These are phyloP conservation scores for Populus nigra DNA, from an alignment of 345 rosid species.

Conservation along the genomic window DNA sequence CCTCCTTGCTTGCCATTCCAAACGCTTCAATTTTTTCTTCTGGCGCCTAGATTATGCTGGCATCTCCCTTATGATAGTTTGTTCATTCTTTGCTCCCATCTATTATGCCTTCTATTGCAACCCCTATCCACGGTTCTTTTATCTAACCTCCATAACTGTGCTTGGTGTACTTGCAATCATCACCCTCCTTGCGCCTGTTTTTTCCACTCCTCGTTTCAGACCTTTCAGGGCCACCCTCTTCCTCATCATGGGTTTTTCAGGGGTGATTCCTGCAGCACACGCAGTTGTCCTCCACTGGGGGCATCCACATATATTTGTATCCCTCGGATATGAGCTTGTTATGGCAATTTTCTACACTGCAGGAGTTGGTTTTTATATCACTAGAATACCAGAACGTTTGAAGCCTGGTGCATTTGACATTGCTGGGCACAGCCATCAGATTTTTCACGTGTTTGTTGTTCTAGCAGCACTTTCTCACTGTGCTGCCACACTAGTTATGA, in stretches of 20 bases:
- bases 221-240: slow-evolving; percentile 71
- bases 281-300: slow-evolving; percentile 68
- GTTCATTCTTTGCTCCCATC: slow-evolving; percentile 84
- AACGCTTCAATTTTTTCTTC: slow-evolving; percentile 64
- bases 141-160: slow-evolving; percentile 62
- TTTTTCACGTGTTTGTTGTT: slow-evolving; percentile 89
- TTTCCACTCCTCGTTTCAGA: slow-evolving; percentile 62
- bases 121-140: slow-evolving; percentile 52
- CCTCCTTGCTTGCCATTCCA: slow-evolving; percentile 90
- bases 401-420: slow-evolving; percentile 92
- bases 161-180: slow-evolving; percentile 67
- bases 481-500: slow-evolving; percentile 64
- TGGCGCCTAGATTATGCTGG: slow-evolving; percentile 97
- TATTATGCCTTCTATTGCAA: slow-evolving; percentile 82
- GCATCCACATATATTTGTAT: slow-evolving; percentile 52
- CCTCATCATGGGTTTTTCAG: slow-evolving; percentile 84
- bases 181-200: slow-evolving; percentile 70
- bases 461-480: slow-evolving; percentile 80
- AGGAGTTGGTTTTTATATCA: slow-evolving; percentile 67
- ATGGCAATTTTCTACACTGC: slow-evolving; percentile 70
- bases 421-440: slow-evolving; percentile 95
- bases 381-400: slow-evolving; percentile 85
- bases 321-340: slow-evolving; percentile 63
- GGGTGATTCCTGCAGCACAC: slow-evolving; percentile 74
- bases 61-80: slow-evolving; percentile 86